phyloP scores from a whole-genome alignment of 495 filamentous ascomycete genomes.

The Haplographium delicatum region DNA sequence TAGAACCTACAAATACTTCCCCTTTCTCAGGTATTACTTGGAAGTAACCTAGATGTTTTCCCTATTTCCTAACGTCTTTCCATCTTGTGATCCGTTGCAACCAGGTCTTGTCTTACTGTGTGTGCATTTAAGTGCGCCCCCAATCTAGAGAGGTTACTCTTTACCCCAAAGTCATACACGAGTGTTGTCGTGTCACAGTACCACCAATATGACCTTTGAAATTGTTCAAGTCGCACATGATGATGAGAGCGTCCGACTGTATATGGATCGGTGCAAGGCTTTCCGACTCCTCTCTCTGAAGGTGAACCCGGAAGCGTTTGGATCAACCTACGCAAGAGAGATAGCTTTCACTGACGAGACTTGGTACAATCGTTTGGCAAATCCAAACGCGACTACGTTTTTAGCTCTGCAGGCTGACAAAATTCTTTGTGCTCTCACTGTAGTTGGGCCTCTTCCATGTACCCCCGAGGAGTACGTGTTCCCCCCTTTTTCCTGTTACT shows the following conservation, averaged over 20 bases:
- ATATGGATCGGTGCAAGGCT: conserved; percentile 28
- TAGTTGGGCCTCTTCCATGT: conserved; percentile 19
- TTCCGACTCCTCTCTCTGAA: conserved; percentile 32
- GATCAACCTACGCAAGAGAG: conserved; percentile 43
- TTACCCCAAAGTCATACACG: too few relatives aligned
- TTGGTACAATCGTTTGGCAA: conserved; percentile 40
- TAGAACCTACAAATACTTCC: conserved; percentile 7
- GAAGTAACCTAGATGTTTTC: neutral
- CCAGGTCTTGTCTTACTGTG: too few relatives aligned
- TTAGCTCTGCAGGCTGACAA: conserved; percentile 29
- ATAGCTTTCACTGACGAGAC: conserved; percentile 33
- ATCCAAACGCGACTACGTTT: conserved; percentile 39
- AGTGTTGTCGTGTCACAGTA: neutral
- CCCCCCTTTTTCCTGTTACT: conserved; percentile 17
- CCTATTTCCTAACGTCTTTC: neutral
- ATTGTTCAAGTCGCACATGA: conserved; percentile 24
- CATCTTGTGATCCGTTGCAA: neutral
- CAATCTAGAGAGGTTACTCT: too few relatives aligned
- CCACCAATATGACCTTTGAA: conserved; percentile 13
- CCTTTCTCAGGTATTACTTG: too few relatives aligned
- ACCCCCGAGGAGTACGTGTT: conserved; percentile 20
- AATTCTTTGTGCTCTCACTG: conserved; percentile 21
- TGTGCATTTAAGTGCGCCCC: too few relatives aligned
- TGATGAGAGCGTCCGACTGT: conserved; percentile 23
- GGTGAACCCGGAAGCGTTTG: conserved; percentile 37